Evolutionary conservation across 2,329 filamentous ascomycete genomes (phyloP), one percentile per base, ranked within the genome.

Genomic region (Colletotrichum sp.): DNA sequence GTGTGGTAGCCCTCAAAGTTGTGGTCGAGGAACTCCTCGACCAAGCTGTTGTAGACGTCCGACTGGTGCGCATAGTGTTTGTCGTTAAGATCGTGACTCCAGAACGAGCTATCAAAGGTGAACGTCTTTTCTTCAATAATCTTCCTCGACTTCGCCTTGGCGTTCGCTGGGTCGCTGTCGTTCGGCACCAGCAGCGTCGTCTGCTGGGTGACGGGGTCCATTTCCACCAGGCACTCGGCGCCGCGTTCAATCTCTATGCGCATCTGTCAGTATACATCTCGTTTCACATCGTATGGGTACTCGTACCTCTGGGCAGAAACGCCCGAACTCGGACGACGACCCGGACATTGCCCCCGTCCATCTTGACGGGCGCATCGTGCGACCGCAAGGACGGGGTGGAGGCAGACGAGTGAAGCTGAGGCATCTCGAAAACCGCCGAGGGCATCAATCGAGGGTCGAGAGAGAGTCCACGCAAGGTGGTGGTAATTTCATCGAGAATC

Each of bases 1-100:
- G 97, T 99, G 86, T 99, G 96, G 87, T 99, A 99, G 78, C 97
- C 97, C 83, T 98, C 96, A 81, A 99, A 99, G 87, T 99, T 99
- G 90, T 99, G 97, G 85, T 99, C 97, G 77, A 99, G 90, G 80
- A 99, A 99, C 82, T 99, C 97, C 84, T 98, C 96, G 71, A 97
- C 97, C 28, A 99, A 90, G 75, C 94, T 94, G 82, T 97, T 95
- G 88, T 99, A 99, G 72, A 99, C 94, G 81, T 98, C 95, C 81
- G 96, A 95, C 84, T 99, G 97, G 77, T 94, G 91, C 5, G 97
- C 96, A 83, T 98, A 99, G 86, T 98, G 95, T 36, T 92, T 88
- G 82, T 98, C 96, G 30, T 88, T 84, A 72, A 90, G 90, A 83
- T 96, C 88, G 85, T 98, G 96, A 75, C 96, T 99, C 96, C 97